phyloP scores from a whole-genome alignment of 345 rosid species.

The Syzygium aqueum region DNA sequence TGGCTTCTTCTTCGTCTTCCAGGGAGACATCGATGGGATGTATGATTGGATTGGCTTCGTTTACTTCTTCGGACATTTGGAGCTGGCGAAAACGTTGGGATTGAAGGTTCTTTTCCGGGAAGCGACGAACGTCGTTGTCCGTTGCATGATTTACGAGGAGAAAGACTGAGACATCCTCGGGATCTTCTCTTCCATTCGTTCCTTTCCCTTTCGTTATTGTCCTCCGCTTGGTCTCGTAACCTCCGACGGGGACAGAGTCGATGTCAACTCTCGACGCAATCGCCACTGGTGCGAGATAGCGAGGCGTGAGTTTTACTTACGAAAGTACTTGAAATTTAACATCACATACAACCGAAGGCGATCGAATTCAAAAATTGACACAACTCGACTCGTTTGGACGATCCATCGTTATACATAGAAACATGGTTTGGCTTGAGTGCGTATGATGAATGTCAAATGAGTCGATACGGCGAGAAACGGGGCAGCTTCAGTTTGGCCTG shows the following conservation, averaged over 20 bases:
- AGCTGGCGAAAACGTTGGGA: neutral
- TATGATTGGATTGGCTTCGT: neutral
- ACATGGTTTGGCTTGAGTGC: neutral
- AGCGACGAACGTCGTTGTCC: neutral
- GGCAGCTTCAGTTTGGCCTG: neutral
- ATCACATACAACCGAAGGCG: neutral
- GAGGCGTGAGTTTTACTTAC: neutral
- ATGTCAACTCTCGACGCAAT: neutral
- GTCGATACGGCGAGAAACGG: neutral
- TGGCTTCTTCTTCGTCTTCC: neutral
- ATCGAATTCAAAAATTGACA: neutral
- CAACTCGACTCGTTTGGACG: neutral
- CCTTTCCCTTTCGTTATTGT: neutral
- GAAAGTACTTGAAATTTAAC: neutral
- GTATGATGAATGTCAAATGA: neutral
- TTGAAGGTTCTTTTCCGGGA: neutral
- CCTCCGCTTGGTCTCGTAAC: neutral
- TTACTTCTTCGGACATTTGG: neutral
- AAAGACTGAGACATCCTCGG: neutral
- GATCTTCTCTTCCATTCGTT: neutral
- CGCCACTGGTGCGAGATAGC: neutral
- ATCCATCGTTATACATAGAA: neutral
- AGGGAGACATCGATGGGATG: neutral
- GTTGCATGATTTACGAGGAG: neutral
- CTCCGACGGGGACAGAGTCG: neutral